A percentile compares a stretch with the other conserved stretches of the same genome.
These are phyloP conservation scores for Fonsecaea pedrosoi DNA, from an alignment of 2,329 filamentous ascomycete genomes.

Conservation along the genomic window DNA sequence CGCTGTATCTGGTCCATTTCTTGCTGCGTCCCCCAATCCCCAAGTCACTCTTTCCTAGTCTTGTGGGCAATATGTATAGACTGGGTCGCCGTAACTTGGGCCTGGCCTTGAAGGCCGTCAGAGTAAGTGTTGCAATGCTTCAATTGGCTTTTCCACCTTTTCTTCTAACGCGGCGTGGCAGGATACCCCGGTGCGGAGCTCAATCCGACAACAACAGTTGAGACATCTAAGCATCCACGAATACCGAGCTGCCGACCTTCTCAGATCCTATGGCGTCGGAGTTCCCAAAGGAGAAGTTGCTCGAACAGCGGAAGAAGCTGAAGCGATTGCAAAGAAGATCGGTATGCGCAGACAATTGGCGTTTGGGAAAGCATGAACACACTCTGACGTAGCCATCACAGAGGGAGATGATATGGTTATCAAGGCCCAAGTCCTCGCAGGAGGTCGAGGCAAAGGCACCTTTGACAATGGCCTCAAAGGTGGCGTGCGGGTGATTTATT, in stretches of 20 bases:
- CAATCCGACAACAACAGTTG: constrained; percentile 80
- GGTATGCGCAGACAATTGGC: constrained; percentile 57
- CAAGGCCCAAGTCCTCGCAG: constrained; percentile 98
- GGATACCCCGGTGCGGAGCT: constrained; percentile 62
- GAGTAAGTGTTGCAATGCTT: constrained; percentile 24
- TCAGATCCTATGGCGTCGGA: constrained; percentile 92
- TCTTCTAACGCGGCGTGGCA: constrained; percentile 44
- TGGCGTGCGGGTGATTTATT: constrained; percentile 98
- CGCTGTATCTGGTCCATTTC: constrained; percentile 15
- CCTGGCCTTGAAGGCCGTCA: constrained; percentile 36
- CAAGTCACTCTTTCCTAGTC: constrained; percentile 17
- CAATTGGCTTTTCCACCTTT: not conserved
- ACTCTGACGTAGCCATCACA: constrained; percentile 39
- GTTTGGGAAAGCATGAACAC: not conserved
- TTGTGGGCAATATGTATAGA: constrained; percentile 39
- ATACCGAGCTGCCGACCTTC: constrained; percentile 92
- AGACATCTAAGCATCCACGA: constrained; percentile 96
- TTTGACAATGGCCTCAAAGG: constrained; percentile 99
- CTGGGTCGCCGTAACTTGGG: constrained; percentile 40
- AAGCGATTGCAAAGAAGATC: constrained; percentile 87
- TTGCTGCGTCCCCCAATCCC: constrained; percentile 21
- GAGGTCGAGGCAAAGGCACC: constrained; percentile 94
- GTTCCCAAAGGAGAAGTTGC: constrained; percentile 91
- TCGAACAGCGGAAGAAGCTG: constrained; percentile 81
- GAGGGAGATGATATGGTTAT: constrained; percentile 95